These are phyloP conservation scores for Thyridium curvatum DNA, from an alignment of 2,329 filamentous ascomycete species.

Conservation along the genomic window DNA sequence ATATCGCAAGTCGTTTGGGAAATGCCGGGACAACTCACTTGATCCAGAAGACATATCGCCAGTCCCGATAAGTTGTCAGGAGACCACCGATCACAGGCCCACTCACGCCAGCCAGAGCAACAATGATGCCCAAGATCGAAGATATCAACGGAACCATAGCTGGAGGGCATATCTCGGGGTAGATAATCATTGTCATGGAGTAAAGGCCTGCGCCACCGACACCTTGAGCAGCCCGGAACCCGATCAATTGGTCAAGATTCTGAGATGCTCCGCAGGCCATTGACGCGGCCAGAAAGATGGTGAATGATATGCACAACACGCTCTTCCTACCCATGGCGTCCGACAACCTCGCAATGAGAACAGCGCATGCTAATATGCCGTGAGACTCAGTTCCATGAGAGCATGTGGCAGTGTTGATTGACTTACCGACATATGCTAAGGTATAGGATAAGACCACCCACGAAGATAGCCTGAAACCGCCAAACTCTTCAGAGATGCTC, in stretches of 20 bases:
- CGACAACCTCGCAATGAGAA: no score
- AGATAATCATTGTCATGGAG: constrained; percentile 12
- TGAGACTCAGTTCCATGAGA: no score
- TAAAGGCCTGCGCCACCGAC: constrained; percentile 15
- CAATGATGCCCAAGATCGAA: constrained; percentile 9
- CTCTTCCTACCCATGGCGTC: no score
- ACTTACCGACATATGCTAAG: no score
- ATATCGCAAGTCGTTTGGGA: no score
- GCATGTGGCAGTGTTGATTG: no score
- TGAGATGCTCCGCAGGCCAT: constrained; percentile 9
- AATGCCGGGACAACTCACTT: constrained; percentile 11
- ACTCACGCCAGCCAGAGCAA: constrained; percentile 12
- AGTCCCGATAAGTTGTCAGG: constrained; percentile 7
- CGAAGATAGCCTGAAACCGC: no score
- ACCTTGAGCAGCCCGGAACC: constrained; percentile 13
- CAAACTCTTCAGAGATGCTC: no score
- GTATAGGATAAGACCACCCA: no score
- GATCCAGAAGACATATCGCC: constrained; percentile 12
- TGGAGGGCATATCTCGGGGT: constrained; percentile 12
- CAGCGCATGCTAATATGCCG: no score
- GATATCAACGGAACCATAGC: constrained; percentile 7
- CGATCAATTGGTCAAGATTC: constrained; percentile 12
- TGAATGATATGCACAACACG: no score
- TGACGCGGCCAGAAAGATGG: constrained; percentile 12
- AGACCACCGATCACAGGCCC: constrained; percentile 13